Evolutionary conservation across 2,329 filamentous ascomycete species (phyloP).

Genomic region (Fusarium robinianum): DNA sequence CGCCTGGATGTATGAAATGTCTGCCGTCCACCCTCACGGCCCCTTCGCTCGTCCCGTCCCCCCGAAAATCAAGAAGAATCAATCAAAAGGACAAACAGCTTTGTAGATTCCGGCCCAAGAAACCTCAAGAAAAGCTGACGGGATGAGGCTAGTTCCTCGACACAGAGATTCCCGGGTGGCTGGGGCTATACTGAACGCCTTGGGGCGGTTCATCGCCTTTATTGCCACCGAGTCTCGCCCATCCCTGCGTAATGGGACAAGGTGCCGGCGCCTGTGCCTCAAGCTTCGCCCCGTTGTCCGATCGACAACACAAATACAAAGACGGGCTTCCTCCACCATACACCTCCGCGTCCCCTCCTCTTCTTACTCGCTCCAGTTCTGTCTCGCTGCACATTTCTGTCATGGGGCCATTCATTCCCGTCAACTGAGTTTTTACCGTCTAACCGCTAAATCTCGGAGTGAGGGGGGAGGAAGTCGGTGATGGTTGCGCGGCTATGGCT

Average conservation of each 20-base stretch:
- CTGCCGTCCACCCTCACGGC: slow-evolving; percentile 30
- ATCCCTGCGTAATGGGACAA: slow-evolving; percentile 29
- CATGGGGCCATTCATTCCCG: slow-evolving; percentile 21
- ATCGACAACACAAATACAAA: slow-evolving; percentile 24
- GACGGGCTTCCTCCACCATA: slow-evolving; percentile 20
- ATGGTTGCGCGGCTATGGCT: slow-evolving; percentile 14
- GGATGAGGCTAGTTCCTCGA: slow-evolving; percentile 22
- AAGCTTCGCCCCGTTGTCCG: slow-evolving; percentile 32
- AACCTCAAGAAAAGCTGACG: slow-evolving; percentile 23
- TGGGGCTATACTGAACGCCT: slow-evolving; percentile 16
- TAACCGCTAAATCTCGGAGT: slow-evolving; percentile 18
- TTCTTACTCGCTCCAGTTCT: slow-evolving; percentile 19
- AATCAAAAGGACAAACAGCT: slow-evolving; percentile 34
- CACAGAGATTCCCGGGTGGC: slow-evolving; percentile 13
- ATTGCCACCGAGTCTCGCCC: slow-evolving; percentile 15
- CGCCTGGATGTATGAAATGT: slow-evolving; percentile 45
- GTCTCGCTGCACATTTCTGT: slow-evolving; percentile 20
- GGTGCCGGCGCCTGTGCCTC: slow-evolving; percentile 24
- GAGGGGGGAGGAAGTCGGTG: slow-evolving; percentile 19
- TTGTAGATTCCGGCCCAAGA: slow-evolving; percentile 34
- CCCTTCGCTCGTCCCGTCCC: slow-evolving; percentile 15
- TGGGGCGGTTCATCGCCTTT: slow-evolving; percentile 14
- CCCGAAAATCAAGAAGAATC: slow-evolving; percentile 25
- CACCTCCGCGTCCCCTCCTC: slow-evolving; percentile 16
- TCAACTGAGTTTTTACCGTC: slow-evolving; percentile 19